Conservation (phyloP, 1,139 yeast species). For the Eremothecium coryli region DNA sequence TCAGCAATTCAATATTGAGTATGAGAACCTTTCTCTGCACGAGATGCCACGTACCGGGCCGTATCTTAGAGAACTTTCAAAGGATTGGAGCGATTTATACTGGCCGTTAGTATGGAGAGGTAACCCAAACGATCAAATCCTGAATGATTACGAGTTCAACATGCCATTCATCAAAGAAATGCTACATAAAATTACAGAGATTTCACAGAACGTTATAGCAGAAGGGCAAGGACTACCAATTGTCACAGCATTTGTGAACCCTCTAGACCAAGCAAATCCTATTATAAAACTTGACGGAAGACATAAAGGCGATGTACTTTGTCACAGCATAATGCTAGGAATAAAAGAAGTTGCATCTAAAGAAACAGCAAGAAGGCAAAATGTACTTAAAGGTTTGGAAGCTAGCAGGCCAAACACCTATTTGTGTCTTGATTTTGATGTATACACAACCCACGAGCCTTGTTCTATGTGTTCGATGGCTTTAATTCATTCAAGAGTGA, state of each 20-base stretch:
- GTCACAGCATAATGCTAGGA: conserved; percentile 69
- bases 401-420: conserved; percentile 34
- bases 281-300: conserved; percentile 36
- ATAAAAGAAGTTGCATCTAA: conserved; percentile 49
- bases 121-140: conserved; percentile 68
- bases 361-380: conserved; percentile 8
- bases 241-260: conserved; percentile 26
- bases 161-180: conserved; percentile 36
- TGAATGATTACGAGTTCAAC: conserved; percentile 45
- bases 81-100: conserved; percentile 51
- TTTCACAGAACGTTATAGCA: conserved; percentile 20
- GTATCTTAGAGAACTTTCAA: conserved; percentile 51
- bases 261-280: conserved; percentile 32
- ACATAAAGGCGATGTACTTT: conserved; percentile 38
- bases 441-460: conserved; percentile 90
- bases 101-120: conserved; percentile 98
- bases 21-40: conserved; percentile 21
- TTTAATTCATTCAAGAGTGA: conserved; percentile 77
- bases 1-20: conserved; percentile 18
- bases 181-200: conserved; percentile 31
- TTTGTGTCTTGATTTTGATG: conserved; percentile 66
- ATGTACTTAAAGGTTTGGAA: conserved; percentile 7
- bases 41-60: conserved; percentile 49
- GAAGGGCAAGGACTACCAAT: conserved; percentile 14
- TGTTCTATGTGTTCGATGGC: conserved; percentile 98